Percentiles rank a stretch among this genome's conserved stretches.
Conservation (phyloP, 352 stramenopile genomes). For the Phytophthora pinifolia region DNA sequence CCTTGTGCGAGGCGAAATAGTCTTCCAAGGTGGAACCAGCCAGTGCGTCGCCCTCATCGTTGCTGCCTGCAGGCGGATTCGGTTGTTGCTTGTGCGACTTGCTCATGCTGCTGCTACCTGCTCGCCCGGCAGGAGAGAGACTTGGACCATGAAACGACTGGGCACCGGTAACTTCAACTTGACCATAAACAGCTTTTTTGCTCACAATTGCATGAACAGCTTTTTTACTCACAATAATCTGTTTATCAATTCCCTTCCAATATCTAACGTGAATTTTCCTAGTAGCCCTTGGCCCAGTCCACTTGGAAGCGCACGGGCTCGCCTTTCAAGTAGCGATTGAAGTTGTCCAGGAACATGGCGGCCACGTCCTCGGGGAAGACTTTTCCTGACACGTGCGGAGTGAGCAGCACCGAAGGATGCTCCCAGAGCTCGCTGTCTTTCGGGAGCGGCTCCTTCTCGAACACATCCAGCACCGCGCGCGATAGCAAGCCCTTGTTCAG, state of each 20-base stretch:
- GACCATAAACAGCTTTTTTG: not conserved
- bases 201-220: no score
- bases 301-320: conserved; percentile 48
- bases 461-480: conserved; percentile 63
- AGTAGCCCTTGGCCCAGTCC: conserved; percentile 59
- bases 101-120: conserved; percentile 16
- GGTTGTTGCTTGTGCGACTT: conserved; percentile 25
- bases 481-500: conserved; percentile 66
- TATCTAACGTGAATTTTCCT: not conserved
- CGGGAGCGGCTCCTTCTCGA: conserved; percentile 58
- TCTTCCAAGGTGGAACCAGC: conserved; percentile 35
- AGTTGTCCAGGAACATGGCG: conserved; percentile 66
- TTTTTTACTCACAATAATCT: no score
- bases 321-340: conserved; percentile 44
- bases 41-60: conserved; percentile 9
- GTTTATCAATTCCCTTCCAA: no score
- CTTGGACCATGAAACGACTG: conserved; percentile 19
- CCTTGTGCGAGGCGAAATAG: conserved; percentile 36
- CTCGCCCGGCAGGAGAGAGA: not conserved
- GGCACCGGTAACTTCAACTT: no score
- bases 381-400: conserved; percentile 78
- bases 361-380: conserved; percentile 80
- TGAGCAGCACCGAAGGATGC: conserved; percentile 64
- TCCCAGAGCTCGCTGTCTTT: conserved; percentile 61
- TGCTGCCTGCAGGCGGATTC: conserved; percentile 15